Conservation (phyloP, 805 yeast genomes). For the Pichia phayaonensis region DNA sequence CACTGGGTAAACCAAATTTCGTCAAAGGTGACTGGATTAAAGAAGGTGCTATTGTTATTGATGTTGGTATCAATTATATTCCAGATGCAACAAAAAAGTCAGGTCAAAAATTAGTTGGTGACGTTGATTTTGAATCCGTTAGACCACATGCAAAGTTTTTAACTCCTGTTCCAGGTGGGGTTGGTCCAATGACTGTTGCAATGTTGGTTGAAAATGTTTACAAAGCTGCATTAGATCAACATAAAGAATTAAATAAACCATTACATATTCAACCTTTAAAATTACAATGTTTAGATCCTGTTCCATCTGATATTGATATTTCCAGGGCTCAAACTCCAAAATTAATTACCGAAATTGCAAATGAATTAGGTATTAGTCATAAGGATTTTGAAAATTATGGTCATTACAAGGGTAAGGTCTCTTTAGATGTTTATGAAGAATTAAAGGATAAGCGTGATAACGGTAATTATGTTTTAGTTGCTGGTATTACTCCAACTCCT, state of each 20-base stretch:
- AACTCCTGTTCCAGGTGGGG: slow-evolving; percentile 92
- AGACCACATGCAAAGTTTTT: slow-evolving; percentile 49
- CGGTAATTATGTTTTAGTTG: slow-evolving; percentile 68
- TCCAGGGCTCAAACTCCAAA: slow-evolving; percentile 72
- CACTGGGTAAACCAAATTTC: slow-evolving; percentile 64
- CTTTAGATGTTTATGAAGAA: slow-evolving; percentile 55
- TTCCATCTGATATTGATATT: slow-evolving; percentile 75
- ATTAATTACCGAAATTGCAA: slow-evolving; percentile 58
- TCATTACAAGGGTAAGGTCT: slow-evolving; percentile 69
- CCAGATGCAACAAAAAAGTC: slow-evolving; percentile 58
- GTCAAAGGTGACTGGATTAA: slow-evolving; percentile 73
- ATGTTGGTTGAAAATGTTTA: slow-evolving; percentile 68
- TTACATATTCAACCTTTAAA: slow-evolving; percentile 48
- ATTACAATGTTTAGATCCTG: slow-evolving; percentile 52
- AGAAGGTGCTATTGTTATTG: slow-evolving; percentile 61
- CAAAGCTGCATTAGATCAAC: slow-evolving; percentile 51
- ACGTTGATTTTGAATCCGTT: slow-evolving; percentile 58
- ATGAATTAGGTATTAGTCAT: slow-evolving; percentile 59
- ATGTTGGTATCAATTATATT: slow-evolving; percentile 76
- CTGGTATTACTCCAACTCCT: slow-evolving; percentile 84
- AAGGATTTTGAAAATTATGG: slow-evolving; percentile 71
- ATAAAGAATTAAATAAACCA: slow-evolving; percentile 15
- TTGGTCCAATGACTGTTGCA: slow-evolving; percentile 89
- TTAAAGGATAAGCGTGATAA: slow-evolving; percentile 47
- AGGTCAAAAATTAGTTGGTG: slow-evolving; percentile 71